A percentile compares a stretch with the other conserved stretches of the same genome.
Conservation (phyloP, 2,329 filamentous ascomycete species). For the Delphinella strobiligena region DNA sequence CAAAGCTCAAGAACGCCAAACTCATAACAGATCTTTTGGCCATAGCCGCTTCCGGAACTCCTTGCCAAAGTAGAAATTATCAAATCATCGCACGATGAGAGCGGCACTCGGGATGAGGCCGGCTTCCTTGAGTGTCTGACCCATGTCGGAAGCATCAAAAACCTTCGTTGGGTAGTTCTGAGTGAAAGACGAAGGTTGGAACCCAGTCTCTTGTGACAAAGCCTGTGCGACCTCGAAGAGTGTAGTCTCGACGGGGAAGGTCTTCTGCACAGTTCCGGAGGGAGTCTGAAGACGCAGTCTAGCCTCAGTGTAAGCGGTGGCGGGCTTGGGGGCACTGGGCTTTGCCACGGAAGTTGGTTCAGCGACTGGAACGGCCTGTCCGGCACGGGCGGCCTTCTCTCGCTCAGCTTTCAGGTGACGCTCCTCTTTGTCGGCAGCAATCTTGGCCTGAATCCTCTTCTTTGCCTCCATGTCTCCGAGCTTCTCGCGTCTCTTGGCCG, state of each 20-base stretch:
- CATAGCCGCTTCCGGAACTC: neutral
- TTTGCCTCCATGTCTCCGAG: conserved; percentile 73
- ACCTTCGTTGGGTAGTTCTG: conserved; percentile 81
- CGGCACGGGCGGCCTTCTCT: conserved; percentile 51
- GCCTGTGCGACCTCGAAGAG: conserved; percentile 82
- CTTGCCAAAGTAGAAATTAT: neutral
- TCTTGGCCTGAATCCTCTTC: conserved; percentile 81
- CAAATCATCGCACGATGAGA: conserved; percentile 51
- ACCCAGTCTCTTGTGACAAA: conserved; percentile 57
- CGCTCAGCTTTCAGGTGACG: conserved; percentile 73
- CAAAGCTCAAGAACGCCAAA: too few species aligned
- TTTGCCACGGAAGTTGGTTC: conserved; percentile 30
- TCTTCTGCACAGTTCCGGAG: conserved; percentile 71
- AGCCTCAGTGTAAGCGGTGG: conserved; percentile 65
- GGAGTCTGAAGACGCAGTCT: conserved; percentile 70
- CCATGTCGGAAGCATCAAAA: conserved; percentile 61
- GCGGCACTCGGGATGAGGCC: conserved; percentile 85
- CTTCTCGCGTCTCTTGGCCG: conserved; percentile 79
- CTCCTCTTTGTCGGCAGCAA: conserved; percentile 88
- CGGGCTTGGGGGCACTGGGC: conserved; percentile 46
- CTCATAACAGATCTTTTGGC: neutral
- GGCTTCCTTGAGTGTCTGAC: conserved; percentile 84
- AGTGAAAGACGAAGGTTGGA: conserved; percentile 62
- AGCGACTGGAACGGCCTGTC: conserved; percentile 29
- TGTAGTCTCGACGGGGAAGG: conserved; percentile 77